phyloP scores from a whole-genome alignment of 768 basidiomycete species.

The Cyclocybe cylindracea region DNA sequence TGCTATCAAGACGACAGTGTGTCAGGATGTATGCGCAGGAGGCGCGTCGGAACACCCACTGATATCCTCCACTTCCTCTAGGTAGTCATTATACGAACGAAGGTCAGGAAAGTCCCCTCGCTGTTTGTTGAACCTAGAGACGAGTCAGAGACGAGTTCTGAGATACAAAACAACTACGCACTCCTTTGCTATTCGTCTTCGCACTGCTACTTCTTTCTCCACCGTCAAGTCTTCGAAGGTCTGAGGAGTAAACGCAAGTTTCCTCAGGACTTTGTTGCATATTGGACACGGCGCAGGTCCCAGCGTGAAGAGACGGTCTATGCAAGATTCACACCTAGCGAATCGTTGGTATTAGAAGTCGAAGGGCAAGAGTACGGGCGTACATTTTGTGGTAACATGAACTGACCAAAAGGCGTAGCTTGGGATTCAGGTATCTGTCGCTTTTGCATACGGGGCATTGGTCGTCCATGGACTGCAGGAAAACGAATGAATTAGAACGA shows the following conservation, averaged over 20 bases:
- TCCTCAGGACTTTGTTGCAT: slow-evolving; percentile 84
- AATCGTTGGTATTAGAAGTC: background rate
- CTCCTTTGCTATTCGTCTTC: slow-evolving; percentile 89
- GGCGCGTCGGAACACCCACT: slow-evolving; percentile 25
- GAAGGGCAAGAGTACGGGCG: slow-evolving; percentile 16
- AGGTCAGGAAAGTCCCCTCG: slow-evolving; percentile 85
- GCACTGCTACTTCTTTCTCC: slow-evolving; percentile 91
- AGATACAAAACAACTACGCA: slow-evolving; percentile 33
- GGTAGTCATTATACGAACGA: slow-evolving; percentile 88
- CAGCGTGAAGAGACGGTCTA: slow-evolving; percentile 93
- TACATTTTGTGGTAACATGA: slow-evolving; percentile 99
- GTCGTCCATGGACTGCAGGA: slow-evolving; percentile 78
- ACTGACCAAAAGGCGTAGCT: slow-evolving; percentile 89
- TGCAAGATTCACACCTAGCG: slow-evolving; percentile 95
- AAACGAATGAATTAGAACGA: background rate
- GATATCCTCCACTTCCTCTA: slow-evolving; percentile 95
- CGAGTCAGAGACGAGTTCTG: slow-evolving; percentile 1
- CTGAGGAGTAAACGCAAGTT: slow-evolving; percentile 93
- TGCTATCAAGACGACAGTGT: slow-evolving; percentile 44
- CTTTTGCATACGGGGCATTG: slow-evolving; percentile 97
- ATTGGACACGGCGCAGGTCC: slow-evolving; percentile 97
- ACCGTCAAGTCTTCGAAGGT: slow-evolving; percentile 92
- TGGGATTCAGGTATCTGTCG: slow-evolving; percentile 94
- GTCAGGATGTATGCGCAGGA: slow-evolving; percentile 2
- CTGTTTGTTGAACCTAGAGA: slow-evolving; percentile 86